Base-by-base conservation (phyloP, 1,139 yeast genomes). In the Kurtzmaniella quercitrusa region DNA sequence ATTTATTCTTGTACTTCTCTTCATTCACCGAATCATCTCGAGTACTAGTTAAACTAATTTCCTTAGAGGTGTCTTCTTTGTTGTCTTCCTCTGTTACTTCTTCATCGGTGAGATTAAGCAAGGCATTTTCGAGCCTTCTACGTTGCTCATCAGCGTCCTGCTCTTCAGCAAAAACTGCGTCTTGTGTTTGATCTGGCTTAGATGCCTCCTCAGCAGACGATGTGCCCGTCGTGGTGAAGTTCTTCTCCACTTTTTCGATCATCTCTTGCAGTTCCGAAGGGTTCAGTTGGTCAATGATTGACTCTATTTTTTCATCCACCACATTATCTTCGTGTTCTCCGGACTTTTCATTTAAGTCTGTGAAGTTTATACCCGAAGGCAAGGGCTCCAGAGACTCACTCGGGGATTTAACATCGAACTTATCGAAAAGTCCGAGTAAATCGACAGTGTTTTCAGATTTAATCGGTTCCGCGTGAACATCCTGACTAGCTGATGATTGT, bases 361-460 rank as follows among this genome's bases (percentile, higher is more conserved):
- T 14, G 34, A 30, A 28, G 5, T 9, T 28, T n/a, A 28, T 9
- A 12, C 15, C 34, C 11, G 34, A 30, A 30, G 34, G 8, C 5
- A 30, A 9, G 8, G 34, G 34, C 11, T 30, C 34, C 18, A 30
- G 16, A 30, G 18, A 14, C 37, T 38, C 26, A 15, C 15, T 41
- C 40, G 40, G 51, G 38, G n/a, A 17, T 15, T 45, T 54, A 5
- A 69, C 51, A 45, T 70, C 74, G 47, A 66, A 71, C 49, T 65
- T 69, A 44, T 66, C 76, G 49, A 71, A 67, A 33, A 71, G 53
- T 9, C 65, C 74, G 35, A 68, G 63, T 48, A 71, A 57, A 40
- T 68, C 74, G 9, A 45, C 40, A 2, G 46, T 39, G 9, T 41
- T 39, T n/a, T 28, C 33, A 18, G 20, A 30, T 26, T 26, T 26